Evolutionary conservation across 1,284 basidiomycete species (phyloP).

Genomic region (Lignosus rhinocerotis): DNA sequence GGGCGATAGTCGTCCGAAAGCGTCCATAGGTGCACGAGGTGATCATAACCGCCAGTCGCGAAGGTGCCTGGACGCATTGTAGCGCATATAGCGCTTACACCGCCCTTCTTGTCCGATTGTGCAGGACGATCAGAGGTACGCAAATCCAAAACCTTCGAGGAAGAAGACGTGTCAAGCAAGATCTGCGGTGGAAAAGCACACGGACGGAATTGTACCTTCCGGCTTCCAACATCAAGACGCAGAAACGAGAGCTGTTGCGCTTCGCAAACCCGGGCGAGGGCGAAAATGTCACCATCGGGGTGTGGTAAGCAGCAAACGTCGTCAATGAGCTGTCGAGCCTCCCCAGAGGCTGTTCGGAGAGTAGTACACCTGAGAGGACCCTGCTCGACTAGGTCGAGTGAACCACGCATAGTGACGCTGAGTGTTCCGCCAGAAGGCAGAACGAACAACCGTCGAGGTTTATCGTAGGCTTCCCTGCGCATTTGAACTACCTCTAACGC

Average conservation of each 20-base stretch:
- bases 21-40: slow-evolving; percentile 48
- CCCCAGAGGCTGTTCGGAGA: slow-evolving; percentile 5
- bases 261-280: slow-evolving; percentile 43
- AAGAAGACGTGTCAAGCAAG: background rate
- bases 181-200: background rate
- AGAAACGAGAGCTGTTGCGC: slow-evolving; percentile 36
- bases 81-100: slow-evolving; percentile 43
- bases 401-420: slow-evolving; percentile 40
- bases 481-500: slow-evolving; percentile 11
- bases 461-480: slow-evolving; percentile 37
- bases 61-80: slow-evolving; percentile 43
- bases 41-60: slow-evolving; percentile 53
- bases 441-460: slow-evolving; percentile 41
- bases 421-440: slow-evolving; percentile 18
- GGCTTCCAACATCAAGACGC: slow-evolving; percentile 10
- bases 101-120: slow-evolving; percentile 36
- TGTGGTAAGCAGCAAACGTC: slow-evolving; percentile 43
- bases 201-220: background rate
- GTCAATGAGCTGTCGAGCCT: slow-evolving; percentile 34
- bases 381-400: slow-evolving; percentile 33
- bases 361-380: background rate
- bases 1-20: slow-evolving; percentile 34
- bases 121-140: slow-evolving; percentile 32
- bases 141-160: slow-evolving; percentile 15
- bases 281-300: slow-evolving; percentile 28